Evolutionary conservation across 805 yeast genomes (phyloP).

Genomic region (Wickerhamiella qilinensis): DNA sequence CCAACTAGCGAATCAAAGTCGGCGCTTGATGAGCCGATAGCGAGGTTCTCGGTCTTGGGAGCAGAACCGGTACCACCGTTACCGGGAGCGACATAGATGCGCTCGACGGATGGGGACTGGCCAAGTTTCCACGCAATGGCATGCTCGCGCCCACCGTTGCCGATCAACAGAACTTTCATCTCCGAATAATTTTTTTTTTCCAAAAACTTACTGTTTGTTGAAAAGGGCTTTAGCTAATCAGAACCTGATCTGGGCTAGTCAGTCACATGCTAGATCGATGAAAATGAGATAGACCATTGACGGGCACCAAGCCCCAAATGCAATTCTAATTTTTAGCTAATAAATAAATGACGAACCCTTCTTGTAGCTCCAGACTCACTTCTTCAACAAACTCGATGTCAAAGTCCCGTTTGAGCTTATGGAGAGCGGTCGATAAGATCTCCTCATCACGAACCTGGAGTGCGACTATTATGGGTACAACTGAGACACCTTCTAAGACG

Average conservation of each 20-base stretch:
- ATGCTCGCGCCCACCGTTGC: constrained; percentile 98
- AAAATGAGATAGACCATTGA: too few species aligned
- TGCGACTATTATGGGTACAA: not conserved
- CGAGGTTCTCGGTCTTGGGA: constrained; percentile 50
- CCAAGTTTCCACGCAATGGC: constrained; percentile 85
- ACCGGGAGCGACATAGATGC: constrained; percentile 88
- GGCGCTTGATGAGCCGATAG: constrained; percentile 46
- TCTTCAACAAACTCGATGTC: not conserved
- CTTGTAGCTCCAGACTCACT: not conserved
- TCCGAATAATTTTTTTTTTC: not conserved
- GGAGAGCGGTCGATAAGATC: not conserved
- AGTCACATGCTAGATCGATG: too few species aligned
- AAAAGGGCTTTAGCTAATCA: too few species aligned
- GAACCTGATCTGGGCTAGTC: too few species aligned
- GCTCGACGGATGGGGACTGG: constrained; percentile 55
- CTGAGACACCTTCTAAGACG: not conserved
- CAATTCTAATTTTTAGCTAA: too few species aligned
- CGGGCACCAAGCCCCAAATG: too few species aligned
- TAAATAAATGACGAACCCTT: not conserved
- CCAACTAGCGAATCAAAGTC: constrained; percentile 55
- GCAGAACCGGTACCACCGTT: constrained; percentile 64
- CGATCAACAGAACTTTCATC: constrained; percentile 65
- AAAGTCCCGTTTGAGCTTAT: not conserved
- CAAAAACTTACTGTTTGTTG: too few species aligned
- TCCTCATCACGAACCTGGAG: not conserved